Evolutionary conservation across 2,329 filamentous ascomycete genomes (phyloP).

Genomic region (Arthrinium puccinioides): DNA sequence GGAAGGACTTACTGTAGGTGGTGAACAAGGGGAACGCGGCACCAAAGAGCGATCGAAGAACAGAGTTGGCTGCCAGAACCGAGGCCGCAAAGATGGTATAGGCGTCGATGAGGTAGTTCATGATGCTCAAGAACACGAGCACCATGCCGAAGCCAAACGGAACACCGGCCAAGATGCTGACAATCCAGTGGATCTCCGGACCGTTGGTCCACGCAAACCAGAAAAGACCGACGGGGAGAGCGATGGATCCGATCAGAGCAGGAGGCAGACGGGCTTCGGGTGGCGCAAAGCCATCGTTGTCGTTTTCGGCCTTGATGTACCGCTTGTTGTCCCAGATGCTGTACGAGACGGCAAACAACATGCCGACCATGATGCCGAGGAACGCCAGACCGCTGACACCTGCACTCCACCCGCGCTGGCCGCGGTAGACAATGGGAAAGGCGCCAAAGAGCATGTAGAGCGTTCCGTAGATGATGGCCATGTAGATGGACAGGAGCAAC

Average conservation of each 20-base stretch:
- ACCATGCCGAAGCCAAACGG: slow-evolving; percentile 30
- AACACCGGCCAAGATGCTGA: slow-evolving; percentile 23
- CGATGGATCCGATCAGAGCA: slow-evolving; percentile 50
- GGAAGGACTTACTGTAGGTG: no score
- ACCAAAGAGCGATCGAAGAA: slow-evolving; percentile 51
- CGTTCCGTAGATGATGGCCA: slow-evolving; percentile 49
- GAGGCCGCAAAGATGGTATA: slow-evolving; percentile 56
- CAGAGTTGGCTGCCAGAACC: slow-evolving; percentile 60
- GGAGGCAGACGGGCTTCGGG: slow-evolving; percentile 57
- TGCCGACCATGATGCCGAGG: slow-evolving; percentile 58
- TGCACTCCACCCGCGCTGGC: slow-evolving; percentile 45
- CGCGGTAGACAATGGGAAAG: slow-evolving; percentile 57
- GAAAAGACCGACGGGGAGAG: slow-evolving; percentile 55
- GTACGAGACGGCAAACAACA: slow-evolving; percentile 48
- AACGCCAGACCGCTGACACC: slow-evolving; percentile 58
- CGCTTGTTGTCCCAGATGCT: slow-evolving; percentile 44
- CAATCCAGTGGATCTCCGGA: slow-evolving; percentile 39
- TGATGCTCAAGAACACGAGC: slow-evolving; percentile 44
- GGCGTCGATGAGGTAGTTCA: slow-evolving; percentile 49
- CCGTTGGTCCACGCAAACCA: slow-evolving; percentile 60
- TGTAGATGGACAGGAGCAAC: slow-evolving; percentile 54
- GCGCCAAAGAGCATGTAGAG: slow-evolving; percentile 51
- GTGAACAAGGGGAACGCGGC: slow-evolving; percentile 55
- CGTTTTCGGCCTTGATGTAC: slow-evolving; percentile 35
- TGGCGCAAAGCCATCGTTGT: slow-evolving; percentile 44